Conservation (phyloP, 441 rosid species). For the Aquilaria agallochum region DNA sequence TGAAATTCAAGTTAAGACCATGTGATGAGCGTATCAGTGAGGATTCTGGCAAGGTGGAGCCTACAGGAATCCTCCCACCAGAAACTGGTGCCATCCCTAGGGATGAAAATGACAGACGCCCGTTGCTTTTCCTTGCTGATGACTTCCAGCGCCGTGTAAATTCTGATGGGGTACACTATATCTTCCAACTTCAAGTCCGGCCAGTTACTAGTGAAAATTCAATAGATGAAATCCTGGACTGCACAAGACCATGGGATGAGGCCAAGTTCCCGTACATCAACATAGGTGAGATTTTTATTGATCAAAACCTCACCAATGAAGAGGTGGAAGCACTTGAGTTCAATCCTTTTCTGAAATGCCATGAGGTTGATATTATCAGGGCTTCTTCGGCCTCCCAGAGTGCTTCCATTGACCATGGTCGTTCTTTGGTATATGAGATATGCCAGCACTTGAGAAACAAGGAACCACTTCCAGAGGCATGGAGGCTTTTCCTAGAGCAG, state of each 20-base stretch:
- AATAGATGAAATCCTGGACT: conserved; percentile 45
- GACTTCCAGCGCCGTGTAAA: conserved; percentile 51
- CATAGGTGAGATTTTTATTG: conserved; percentile 44
- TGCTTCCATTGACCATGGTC: conserved; percentile 78
- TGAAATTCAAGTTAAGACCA: conserved; percentile 60
- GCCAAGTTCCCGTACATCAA: conserved; percentile 47
- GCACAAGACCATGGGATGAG: conserved; percentile 65
- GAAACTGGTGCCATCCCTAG: conserved; percentile 84
- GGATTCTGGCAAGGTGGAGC: conserved; percentile 63
- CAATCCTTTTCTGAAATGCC: conserved; percentile 49
- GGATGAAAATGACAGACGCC: conserved; percentile 50
- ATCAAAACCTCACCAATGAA: conserved; percentile 41
- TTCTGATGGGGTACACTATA: conserved; percentile 42
- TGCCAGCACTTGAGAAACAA: conserved; percentile 59
- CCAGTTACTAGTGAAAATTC: conserved; percentile 45
- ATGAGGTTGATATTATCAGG: conserved; percentile 48
- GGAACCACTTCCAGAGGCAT: conserved; percentile 59
- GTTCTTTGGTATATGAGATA: conserved; percentile 61
- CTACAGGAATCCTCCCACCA: conserved; percentile 63
- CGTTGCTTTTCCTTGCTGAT: conserved; percentile 60
- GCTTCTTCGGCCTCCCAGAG: conserved; percentile 56
- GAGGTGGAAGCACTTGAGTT: conserved; percentile 57
- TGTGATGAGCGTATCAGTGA: conserved; percentile 34
- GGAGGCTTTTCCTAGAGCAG: conserved; percentile 60
- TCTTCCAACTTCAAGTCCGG: conserved; percentile 52